phyloP scores from a whole-genome alignment of 306 rosid species.

The Quillaja saponaria region DNA sequence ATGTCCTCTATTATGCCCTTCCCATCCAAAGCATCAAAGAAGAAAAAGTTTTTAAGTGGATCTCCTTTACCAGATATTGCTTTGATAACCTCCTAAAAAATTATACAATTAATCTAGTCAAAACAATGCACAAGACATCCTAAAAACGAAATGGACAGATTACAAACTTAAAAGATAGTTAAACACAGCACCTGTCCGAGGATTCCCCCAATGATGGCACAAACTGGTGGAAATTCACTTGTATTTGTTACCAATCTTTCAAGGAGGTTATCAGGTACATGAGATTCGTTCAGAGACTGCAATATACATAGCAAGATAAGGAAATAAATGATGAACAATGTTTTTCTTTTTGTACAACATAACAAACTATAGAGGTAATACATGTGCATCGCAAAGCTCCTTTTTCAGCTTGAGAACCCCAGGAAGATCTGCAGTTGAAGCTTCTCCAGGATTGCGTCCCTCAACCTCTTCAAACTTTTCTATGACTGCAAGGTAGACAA shows the following conservation, averaged over 20 bases:
- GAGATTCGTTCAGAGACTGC: slow-evolving; percentile 77
- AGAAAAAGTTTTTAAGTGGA: slow-evolving; percentile 78
- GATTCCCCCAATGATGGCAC: slow-evolving; percentile 88
- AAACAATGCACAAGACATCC: not conserved
- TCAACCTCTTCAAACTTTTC: slow-evolving; percentile 81
- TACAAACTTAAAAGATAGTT: slow-evolving; percentile 1
- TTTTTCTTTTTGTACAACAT: not conserved
- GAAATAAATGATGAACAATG: slow-evolving; percentile 5
- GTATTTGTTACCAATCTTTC: slow-evolving; percentile 65
- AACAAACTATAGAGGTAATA: slow-evolving; percentile 32
- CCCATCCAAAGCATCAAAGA: slow-evolving; percentile 81
- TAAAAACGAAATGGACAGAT: not conserved
- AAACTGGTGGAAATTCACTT: slow-evolving; percentile 91
- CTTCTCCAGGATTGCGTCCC: slow-evolving; percentile 63
- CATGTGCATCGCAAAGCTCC: slow-evolving; percentile 76
- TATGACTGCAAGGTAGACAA: slow-evolving; percentile 50
- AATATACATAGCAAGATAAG: slow-evolving; percentile 20
- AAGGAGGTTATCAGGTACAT: slow-evolving; percentile 62
- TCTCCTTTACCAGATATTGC: slow-evolving; percentile 92
- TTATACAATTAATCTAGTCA: slow-evolving; percentile 11
- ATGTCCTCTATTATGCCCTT: slow-evolving; percentile 85
- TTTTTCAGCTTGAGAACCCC: slow-evolving; percentile 63
- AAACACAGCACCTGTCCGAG: slow-evolving; percentile 77
- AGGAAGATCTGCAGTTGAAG: slow-evolving; percentile 67
- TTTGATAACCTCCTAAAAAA: slow-evolving; percentile 84